Percentiles rank a stretch among this genome's conserved stretches.
phyloP scores from a whole-genome alignment of 2,329 filamentous ascomycete species.

The Xylariaceae sp. region DNA sequence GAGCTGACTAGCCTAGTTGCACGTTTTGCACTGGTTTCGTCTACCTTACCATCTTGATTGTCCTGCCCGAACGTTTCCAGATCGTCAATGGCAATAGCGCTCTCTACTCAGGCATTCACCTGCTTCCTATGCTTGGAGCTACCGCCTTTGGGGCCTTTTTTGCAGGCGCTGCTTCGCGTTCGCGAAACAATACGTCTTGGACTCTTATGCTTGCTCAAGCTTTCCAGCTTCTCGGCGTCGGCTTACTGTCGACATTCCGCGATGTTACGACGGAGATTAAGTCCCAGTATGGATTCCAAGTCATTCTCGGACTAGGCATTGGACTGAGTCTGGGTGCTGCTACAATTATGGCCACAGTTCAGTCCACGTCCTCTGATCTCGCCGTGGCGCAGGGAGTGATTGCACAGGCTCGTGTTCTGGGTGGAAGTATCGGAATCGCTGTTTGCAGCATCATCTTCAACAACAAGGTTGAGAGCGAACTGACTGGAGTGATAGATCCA shows the following conservation, averaged over 20 bases:
- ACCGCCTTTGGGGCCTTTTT: slow-evolving; percentile 54
- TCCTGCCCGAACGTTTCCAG: slow-evolving; percentile 57
- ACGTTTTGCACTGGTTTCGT: slow-evolving; percentile 54
- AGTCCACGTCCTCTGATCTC: slow-evolving; percentile 44
- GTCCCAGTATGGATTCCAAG: slow-evolving; percentile 50
- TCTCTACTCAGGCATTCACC: slow-evolving; percentile 51
- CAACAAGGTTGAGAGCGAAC: slow-evolving; percentile 33
- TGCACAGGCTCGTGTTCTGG: slow-evolving; percentile 56
- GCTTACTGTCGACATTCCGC: slow-evolving; percentile 43
- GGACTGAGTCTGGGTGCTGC: slow-evolving; percentile 54
- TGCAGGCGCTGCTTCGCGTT: slow-evolving; percentile 49
- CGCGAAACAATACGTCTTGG: slow-evolving; percentile 48
- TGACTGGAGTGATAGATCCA: slow-evolving; percentile 32
- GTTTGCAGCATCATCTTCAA: slow-evolving; percentile 58
- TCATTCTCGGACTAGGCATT: slow-evolving; percentile 55
- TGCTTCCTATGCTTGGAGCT: slow-evolving; percentile 54
- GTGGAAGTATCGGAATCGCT: slow-evolving; percentile 55
- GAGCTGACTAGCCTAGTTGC: slow-evolving; percentile 32
- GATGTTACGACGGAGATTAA: slow-evolving; percentile 29
- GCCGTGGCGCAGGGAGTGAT: slow-evolving; percentile 57
- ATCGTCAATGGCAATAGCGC: slow-evolving; percentile 51
- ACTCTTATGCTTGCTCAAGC: slow-evolving; percentile 45
- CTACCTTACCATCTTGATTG: slow-evolving; percentile 54
- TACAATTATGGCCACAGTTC: slow-evolving; percentile 54
- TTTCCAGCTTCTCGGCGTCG: slow-evolving; percentile 49